phyloP scores from a whole-genome alignment of 2,329 filamentous ascomycete genomes.

The Xylariaceae sp. region DNA sequence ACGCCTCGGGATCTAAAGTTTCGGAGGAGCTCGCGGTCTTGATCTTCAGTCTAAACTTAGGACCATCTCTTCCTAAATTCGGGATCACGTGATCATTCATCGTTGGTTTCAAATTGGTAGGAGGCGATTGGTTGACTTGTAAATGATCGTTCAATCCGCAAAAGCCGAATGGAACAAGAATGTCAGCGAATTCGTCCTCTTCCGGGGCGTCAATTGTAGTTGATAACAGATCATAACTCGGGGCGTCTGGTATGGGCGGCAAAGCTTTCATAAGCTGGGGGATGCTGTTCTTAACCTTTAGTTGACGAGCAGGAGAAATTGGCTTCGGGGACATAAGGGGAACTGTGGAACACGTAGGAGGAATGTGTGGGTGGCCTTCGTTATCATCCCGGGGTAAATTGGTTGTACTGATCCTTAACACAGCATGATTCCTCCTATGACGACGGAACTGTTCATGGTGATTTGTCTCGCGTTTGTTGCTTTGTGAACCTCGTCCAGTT shows the following conservation, averaged over 20 bases:
- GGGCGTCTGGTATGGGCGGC: conserved; percentile 41
- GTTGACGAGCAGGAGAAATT: conserved; percentile 43
- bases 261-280: conserved; percentile 51
- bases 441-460: conserved; percentile 21
- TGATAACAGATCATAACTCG: conserved; percentile 22
- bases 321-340: conserved; percentile 45
- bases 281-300: conserved; percentile 47
- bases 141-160: not conserved
- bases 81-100: not conserved
- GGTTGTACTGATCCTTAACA: conserved; percentile 28
- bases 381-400: conserved; percentile 25
- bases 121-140: not conserved
- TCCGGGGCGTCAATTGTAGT: conserved; percentile 23
- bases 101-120: not conserved
- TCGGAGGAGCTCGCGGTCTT: conserved; percentile 23
- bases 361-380: conserved; percentile 28
- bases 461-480: not conserved
- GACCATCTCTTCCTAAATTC: conserved; percentile 22
- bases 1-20: conserved; percentile 7
- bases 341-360: conserved; percentile 30
- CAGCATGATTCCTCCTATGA: conserved; percentile 29
- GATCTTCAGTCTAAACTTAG: conserved; percentile 28
- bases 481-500: not conserved
- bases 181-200: conserved; percentile 29
- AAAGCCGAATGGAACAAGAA: conserved; percentile 30